Base-by-base conservation (phyloP, 805 yeast species). In the Nadsonia fulvescens region DNA sequence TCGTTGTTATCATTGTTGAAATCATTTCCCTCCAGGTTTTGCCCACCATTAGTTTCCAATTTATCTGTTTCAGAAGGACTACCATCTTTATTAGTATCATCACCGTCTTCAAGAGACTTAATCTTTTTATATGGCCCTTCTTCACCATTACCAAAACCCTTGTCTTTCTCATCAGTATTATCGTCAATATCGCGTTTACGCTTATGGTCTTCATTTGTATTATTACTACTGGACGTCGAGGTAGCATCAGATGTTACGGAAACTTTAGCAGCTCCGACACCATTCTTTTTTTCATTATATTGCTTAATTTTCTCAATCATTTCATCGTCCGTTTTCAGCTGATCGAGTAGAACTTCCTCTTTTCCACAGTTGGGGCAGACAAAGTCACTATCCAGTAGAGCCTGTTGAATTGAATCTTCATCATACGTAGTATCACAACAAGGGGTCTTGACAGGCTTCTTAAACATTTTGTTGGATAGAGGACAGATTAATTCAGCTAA, bases 291-390 rank as follows among this genome's bases (percentile, higher is more conserved):
- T 24, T 26, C 35, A 14, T 32, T 28, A 15, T 40, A 77, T 18
- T 58, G 56, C 15, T 62, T 51, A 11, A 83, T 62, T 29, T 65
- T 59, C 16, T 51, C 47, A 29, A 64, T 64, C 43, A 68, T 54
- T n/a, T 63, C 77, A 24, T 57, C 56, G 42, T 79, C 82, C 2
- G 60, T 56, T 4, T 57, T 55, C 23, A 86, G 54, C 10, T 71
- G 63, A 48, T 86, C 98, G 25, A 86, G 56, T 33, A 69, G 69
- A 1, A 78, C 60, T 31, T 82, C 94, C 13, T 65, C 68, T 10
- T 59, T 62, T 3, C 63, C 66, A 54, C 98, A 86, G 36, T 69
- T 71, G 4, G 98, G 96, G 51, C 98, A 86, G 19, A 66, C 69
- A 52, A 86, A 86, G 43, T 86, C 96, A 30, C 69, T 64, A 14